Base-by-base conservation (phyloP, 2,329 filamentous ascomycete genomes). In the Talaromyces atroroseus region DNA sequence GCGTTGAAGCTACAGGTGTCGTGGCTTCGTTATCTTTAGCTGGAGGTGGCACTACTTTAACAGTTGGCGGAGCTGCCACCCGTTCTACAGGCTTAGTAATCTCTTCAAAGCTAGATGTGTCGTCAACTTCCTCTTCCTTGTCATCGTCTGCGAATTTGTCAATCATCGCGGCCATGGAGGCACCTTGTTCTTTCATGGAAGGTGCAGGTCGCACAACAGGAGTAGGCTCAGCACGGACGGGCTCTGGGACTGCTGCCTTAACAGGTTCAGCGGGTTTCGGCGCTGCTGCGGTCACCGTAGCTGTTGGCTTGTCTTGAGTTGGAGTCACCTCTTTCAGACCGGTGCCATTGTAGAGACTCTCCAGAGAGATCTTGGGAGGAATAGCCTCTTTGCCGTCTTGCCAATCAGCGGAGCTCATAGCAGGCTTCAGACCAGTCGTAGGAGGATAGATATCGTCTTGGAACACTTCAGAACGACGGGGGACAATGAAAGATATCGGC, bases 361-460 rank as follows among this genome's bases (percentile, higher is more conserved):
- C 92, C 65, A 99, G 83, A 63, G 94, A 92, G 68, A 99, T 92
- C 81, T 96, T 97, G 59, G 91, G 81, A 7, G 94, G 92, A 44
- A 95, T 74, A 7, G 80, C 90, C 16, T 87, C 87, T 78, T 95
- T 94, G 61, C 94, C 94, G 14, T 81, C 80, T 53, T 96, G 80
- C 92, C 92, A 99, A 63, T 97, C 92, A 47, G 81, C 76, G 42
- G 88, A 83, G 56, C 85, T 88, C 68, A 95, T 83, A 58, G 88
- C 92, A 50, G 94, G 84, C 74, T 90, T 95, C 54, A 82, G 72
- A 59, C 94, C 92, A 56, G 80, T 80, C 12, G 91, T 87, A 11
- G 94, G 92, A 44, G 92, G 94, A 74, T 90, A 99, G 66, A 99
- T 96, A 69, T 99, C 94, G 59, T 91, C 90, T 76, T 97, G 92